A percentile compares a stretch with the other conserved stretches of the same genome.
These are phyloP conservation scores for Neurospora sp. DNA, from an alignment of 495 filamentous ascomycete genomes.

Conservation along the genomic window DNA sequence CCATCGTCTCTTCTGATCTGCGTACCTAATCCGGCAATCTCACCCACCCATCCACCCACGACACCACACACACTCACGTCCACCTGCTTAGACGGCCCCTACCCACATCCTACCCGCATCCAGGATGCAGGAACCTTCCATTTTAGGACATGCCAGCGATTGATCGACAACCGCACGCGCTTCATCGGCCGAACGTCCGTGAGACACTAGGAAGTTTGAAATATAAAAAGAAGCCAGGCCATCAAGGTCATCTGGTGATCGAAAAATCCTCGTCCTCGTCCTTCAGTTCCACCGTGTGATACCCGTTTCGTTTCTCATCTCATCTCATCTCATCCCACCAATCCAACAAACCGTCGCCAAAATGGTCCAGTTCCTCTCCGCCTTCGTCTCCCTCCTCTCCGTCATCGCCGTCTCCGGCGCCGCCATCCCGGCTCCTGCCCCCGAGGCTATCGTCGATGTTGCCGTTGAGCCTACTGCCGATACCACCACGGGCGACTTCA, in stretches of 20 bases:
- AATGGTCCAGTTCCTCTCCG: neutral
- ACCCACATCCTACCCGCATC: neutral
- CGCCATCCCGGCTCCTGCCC: constrained; percentile 21
- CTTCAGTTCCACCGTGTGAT: neutral
- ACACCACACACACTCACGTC: neutral
- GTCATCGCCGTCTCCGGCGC: constrained; percentile 19
- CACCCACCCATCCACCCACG: neutral
- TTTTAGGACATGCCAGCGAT: neutral
- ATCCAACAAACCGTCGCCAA: neutral
- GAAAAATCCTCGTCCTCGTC: neutral
- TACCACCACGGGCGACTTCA: constrained; percentile 10
- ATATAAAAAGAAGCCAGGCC: neutral
- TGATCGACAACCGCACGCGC: neutral
- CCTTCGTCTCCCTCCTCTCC: constrained; percentile 12
- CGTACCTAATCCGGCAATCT: neutral
- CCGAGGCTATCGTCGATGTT: constrained; percentile 11
- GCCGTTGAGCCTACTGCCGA: constrained; percentile 5
- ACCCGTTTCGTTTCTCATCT: neutral
- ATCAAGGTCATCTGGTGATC: neutral
- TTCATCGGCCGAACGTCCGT: neutral
- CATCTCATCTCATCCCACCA: neutral
- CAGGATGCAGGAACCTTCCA: neutral
- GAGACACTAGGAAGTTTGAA: neutral
- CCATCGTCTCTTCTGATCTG: neutral
- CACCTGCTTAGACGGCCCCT: neutral